Evolutionary conservation across 345 rosid species (phyloP), one percentile per base, ranked within the genome.

Genomic region (Kernera saxatilis): DNA sequence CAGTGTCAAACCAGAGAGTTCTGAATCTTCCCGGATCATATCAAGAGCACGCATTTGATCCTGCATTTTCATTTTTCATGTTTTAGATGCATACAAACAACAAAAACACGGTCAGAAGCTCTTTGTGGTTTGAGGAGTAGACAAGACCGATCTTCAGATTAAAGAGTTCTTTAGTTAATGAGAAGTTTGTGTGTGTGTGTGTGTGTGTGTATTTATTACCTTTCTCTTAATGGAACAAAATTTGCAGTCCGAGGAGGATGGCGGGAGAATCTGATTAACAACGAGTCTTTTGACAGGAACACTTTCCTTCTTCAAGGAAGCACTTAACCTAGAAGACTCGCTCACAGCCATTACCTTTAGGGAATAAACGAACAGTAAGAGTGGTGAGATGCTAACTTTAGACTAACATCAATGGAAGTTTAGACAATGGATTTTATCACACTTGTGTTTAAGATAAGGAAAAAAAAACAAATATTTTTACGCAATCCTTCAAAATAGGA

Each of bases 11-110:
- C 79, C 80, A 19, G 95, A 80, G 73, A 91, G 96, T 59, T 89
- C 95, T 25, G 88, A 79, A 81, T 94, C 99, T 70, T 68, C 83
- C 39, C 51, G 71, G 39, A 94, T 85, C 95, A 89, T 78, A 50
- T 91, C 98, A 68, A 94, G 91, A 36, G 96, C 90, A 30, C 96
- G 95, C 89, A 75, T 82, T 72, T 91, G 99, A 74, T 94, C 99
- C 97, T 91, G 93, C 81, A 79, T 23, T 39, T 64, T 49, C 71
- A 30, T 30, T 19, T 44, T 7, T 19, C 78, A 59, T 2, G 51
- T 35, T 69, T 29, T 25, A 63, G 46, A 45, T 46, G 35, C 23
- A 18, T 27, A n/a, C 49, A 46, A 35, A 33, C 19, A 45, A 68
- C 25, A 66, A 36, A 51, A 17, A 25, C 62, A 26, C 53, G 62